phyloP scores from a whole-genome alignment of 495 filamentous ascomycete genomes.

The Penicillium paradoxum region DNA sequence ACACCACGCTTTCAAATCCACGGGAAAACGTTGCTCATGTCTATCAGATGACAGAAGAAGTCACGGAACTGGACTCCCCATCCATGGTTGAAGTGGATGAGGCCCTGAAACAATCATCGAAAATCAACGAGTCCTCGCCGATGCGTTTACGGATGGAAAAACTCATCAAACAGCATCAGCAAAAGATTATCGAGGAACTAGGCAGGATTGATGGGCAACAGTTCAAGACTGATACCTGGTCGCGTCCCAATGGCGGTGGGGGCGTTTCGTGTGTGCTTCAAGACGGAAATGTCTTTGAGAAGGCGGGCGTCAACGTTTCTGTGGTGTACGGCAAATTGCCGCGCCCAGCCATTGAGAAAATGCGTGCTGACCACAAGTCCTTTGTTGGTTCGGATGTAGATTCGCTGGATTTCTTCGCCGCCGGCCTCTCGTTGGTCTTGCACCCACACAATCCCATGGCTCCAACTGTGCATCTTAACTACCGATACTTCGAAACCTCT shows the following conservation, averaged over 20 bases:
- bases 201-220: constrained; percentile 74
- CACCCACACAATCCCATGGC: constrained; percentile 95
- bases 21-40: constrained; percentile 3
- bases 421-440: constrained; percentile 85
- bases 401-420: constrained; percentile 87
- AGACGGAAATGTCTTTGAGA: constrained; percentile 95
- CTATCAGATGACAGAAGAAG: constrained; percentile 43
- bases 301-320: constrained; percentile 92
- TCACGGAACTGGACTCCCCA: constrained; percentile 51
- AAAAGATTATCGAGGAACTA: constrained; percentile 74
- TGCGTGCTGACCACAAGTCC: constrained; percentile 93
- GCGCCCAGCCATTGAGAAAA: constrained; percentile 80
- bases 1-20: not conserved
- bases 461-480: constrained; percentile 96
- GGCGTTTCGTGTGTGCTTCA: constrained; percentile 91
- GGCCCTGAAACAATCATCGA: constrained; percentile 37
- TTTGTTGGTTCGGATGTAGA: constrained; percentile 68
- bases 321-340: constrained; percentile 92
- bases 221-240: constrained; percentile 83
- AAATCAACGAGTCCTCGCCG: constrained; percentile 60
- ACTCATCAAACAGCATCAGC: constrained; percentile 88
- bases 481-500: constrained; percentile 95
- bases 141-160: constrained; percentile 98
- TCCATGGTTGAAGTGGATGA: constrained; percentile 52
- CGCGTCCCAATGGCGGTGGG: constrained; percentile 77